Base-by-base conservation (phyloP, 805 yeast species). In the Saturnispora silvae region DNA sequence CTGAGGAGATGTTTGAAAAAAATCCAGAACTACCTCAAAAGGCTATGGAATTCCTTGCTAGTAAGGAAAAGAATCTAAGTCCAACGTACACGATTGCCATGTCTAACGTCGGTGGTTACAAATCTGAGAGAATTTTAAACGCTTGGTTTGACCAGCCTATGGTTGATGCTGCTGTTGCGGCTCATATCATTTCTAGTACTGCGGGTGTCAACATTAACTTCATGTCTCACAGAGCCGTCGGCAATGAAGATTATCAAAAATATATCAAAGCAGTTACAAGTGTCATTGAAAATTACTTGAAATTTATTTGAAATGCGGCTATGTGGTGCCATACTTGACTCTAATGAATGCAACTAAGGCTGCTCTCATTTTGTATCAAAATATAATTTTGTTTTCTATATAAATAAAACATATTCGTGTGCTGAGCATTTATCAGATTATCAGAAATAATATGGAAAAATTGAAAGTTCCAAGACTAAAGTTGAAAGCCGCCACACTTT, bases 101-200 rank as follows among this genome's bases (percentile, higher is more conserved):
- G 17, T 40, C 43, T 9, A 43, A 43, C 25, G 8, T 43, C 5
- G 43, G 43, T 14, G 34, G 28, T 11, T 2, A 40, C 3, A 11
- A 30, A 9, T 24, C 37, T 2, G 8, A 15, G 3, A 14, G 15
- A 3, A 31, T 31, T 11, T 13, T 11, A 9, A n/a, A 26, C 3
- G 32, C 27, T 6, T 43, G 39, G 30, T 43, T 43, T 35, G 43
- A 37, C 28, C 46, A 43, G 25, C 34, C 45, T 15, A 28, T 37
- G 34, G 40, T 43, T 19, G 43, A 43, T 20, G 30, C 42, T 4
- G 37, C 34, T 13, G 37, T 37, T 33, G 42, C 31, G 13, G 18
- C 39, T 14, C 41, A 43, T 22, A n/a, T 37, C 10, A 7, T 40
- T 6, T 7, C n/a, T 25, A 25, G 15, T 25, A 11, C 5, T 10